Conservation (phyloP, 2,329 filamentous ascomycete genomes). For the Dothiorella sarmentorum region DNA sequence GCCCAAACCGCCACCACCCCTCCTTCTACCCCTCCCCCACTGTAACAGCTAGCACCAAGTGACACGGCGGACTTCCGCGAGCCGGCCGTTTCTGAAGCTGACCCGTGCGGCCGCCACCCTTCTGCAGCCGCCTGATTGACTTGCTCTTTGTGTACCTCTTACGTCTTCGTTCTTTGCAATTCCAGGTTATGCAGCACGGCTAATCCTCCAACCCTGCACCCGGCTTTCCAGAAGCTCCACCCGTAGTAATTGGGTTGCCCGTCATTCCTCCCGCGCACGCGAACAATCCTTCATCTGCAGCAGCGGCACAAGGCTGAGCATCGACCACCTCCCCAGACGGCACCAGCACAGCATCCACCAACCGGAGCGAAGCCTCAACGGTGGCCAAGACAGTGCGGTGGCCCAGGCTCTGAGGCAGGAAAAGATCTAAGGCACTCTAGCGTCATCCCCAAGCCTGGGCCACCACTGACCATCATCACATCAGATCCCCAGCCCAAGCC, state of each 20-base stretch:
- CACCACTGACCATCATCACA: slow-evolving; percentile 9
- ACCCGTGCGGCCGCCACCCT: not conserved
- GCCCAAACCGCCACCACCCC: slow-evolving; percentile 4
- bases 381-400: slow-evolving; percentile 12
- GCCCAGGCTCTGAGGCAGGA: slow-evolving; percentile 7
- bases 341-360: not conserved
- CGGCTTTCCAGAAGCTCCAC: not conserved
- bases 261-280: not conserved
- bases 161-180: not conserved
- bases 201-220: not conserved
- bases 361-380: not conserved
- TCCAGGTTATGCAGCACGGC: not conserved
- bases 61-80: slow-evolving; percentile 2
- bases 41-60: slow-evolving; percentile 6
- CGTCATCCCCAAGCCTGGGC: slow-evolving; percentile 8
- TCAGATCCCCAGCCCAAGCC: slow-evolving; percentile 12
- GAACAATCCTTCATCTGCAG: not conserved
- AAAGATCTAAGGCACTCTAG: slow-evolving; percentile 10
- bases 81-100: not conserved
- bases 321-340: not conserved
- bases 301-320: slow-evolving; percentile 9
- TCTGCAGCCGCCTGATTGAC: not conserved
- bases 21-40: slow-evolving; percentile 7
- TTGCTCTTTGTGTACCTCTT: not conserved
- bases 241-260: not conserved